Conservation (phyloP, 2,329 filamentous ascomycete genomes). For the Furcasterigmium sp. region DNA sequence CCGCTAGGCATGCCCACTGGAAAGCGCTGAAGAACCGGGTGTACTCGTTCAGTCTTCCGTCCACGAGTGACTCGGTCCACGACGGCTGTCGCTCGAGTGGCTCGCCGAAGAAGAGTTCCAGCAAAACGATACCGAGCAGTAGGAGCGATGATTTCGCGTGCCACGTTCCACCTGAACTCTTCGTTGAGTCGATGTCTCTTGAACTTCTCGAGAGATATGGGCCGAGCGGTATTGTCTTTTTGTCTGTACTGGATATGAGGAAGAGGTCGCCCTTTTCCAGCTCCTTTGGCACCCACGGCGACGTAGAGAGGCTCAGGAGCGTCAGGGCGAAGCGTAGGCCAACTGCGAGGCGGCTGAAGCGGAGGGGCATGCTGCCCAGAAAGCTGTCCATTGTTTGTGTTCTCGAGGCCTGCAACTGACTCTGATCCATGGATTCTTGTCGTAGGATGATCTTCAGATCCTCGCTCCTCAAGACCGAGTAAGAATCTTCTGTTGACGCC, state of each 20-base stretch:
- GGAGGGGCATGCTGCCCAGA: background rate
- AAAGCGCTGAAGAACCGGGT: constrained; percentile 1
- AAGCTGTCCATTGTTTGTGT: background rate
- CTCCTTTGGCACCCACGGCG: background rate
- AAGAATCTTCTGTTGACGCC: background rate
- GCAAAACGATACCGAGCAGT: background rate
- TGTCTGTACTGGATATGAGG: background rate
- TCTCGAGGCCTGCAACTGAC: background rate
- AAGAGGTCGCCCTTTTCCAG: background rate
- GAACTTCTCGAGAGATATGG: background rate
- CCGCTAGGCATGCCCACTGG: background rate
- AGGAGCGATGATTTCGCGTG: constrained; percentile 3
- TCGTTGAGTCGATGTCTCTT: background rate
- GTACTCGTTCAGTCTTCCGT: constrained; percentile 1
- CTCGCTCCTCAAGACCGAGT: background rate
- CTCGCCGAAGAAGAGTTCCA: constrained; percentile 4
- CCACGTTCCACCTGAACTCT: background rate
- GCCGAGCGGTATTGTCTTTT: background rate
- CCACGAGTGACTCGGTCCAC: constrained; percentile 3
- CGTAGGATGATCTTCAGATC: background rate
- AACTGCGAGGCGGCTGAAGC: background rate
- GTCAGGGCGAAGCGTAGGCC: constrained; percentile 2
- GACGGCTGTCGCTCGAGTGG: constrained; percentile 7
- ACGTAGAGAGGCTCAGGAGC: constrained; percentile 3
- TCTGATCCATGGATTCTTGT: background rate